A percentile compares a stretch with the other conserved stretches of the same genome.
These are phyloP conservation scores for Apiospora pterosperma DNA, from an alignment of 2,329 filamentous ascomycete genomes.

Conservation along the genomic window DNA sequence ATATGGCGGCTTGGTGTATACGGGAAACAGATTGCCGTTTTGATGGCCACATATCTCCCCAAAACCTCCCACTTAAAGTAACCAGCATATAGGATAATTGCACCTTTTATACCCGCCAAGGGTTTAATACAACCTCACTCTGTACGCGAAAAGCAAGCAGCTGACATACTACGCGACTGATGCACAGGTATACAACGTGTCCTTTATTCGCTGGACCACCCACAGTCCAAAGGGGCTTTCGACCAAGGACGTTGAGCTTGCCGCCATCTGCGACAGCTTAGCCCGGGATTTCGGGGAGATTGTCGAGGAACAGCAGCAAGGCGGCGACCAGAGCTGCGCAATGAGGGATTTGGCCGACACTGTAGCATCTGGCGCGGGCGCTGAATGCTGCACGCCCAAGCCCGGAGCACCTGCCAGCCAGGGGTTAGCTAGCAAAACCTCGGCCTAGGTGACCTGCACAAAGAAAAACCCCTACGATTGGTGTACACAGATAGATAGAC, in stretches of 20 bases:
- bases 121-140: not conserved
- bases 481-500: not conserved
- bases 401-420: not conserved
- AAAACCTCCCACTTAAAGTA: not conserved
- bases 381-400: conserved; percentile 54
- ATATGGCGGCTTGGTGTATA: not conserved
- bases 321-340: conserved; percentile 23
- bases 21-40: not conserved
- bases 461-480: not conserved
- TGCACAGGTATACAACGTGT: conserved; percentile 63
- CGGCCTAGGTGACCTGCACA: not conserved
- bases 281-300: conserved; percentile 56
- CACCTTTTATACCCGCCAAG: conserved; percentile 5
- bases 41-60: not conserved
- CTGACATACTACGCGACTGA: not conserved
- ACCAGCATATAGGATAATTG: not conserved
- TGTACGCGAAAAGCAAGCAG: not conserved
- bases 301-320: conserved; percentile 19
- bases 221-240: conserved; percentile 66
- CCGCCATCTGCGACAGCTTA: conserved; percentile 57
- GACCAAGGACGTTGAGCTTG: conserved; percentile 59
- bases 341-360: conserved; percentile 43
- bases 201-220: conserved; percentile 71
- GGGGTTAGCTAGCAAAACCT: not conserved
- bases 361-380: conserved; percentile 43